Evolutionary conservation across 306 rosid genomes (phyloP), one percentile per base, ranked within the genome.

Genomic region (Cicer pinnatifidum): DNA sequence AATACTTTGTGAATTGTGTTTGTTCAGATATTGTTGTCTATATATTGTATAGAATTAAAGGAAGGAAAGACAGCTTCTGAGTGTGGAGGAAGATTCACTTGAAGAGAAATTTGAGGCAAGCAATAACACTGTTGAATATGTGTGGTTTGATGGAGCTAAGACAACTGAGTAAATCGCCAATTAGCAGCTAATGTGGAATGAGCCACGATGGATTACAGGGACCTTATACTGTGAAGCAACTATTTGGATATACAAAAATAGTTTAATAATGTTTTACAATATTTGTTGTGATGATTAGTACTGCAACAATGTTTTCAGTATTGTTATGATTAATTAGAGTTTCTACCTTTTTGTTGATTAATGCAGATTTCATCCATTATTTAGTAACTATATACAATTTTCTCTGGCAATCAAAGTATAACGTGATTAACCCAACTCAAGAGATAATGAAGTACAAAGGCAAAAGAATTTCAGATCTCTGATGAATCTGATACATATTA

Each of bases 81-180:
- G 13, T 64, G 88, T 77, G 80, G 85, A 7, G 83, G 84, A 57
- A 79, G 71, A 56, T 78, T 73, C 6, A 33, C 37, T 11, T 71
- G 78, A 13, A 65, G 54, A 8, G 62, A 72, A 48, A 59, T 51
- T 41, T 37, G 75, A 84, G 41, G 15, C 65, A 67, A 75, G 87
- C 75, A 68, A 40, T 10, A 72, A 81, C 51, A 78, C 83, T 5
- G 50, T 40, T 57, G 83, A 80, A 35, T 80, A 77, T 11, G 59
- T 84, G 54, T 79, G 78, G 78, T 82, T 79, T 77, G 88, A 78
- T 58, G 76, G 46, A 3, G 53, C 1, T 33, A 88, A 84, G 76
- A 43, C 78, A 3, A 80, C 81, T 52, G 11, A 6, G 64, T 65
- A 2, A 75, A 85, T 73, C 38, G 8, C 17, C 82, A 80, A 45